Base-by-base conservation (phyloP, 768 basidiomycete species). In the Amyloporia xantha region DNA sequence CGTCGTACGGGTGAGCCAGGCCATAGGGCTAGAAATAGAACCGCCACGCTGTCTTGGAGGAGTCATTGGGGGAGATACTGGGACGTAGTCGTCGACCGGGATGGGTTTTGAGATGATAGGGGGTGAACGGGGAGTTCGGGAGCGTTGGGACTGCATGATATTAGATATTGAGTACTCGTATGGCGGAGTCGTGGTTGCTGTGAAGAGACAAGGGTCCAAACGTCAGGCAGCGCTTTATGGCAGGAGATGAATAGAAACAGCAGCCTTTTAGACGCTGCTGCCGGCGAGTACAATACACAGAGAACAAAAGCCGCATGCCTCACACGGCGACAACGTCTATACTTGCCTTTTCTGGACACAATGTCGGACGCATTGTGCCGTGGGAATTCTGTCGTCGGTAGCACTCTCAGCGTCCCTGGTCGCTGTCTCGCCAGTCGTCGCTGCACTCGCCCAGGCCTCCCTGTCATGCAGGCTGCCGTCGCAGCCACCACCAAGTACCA, bases 1-100 rank as follows among this genome's bases (percentile, higher is more conserved):
- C 17, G 69, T 62, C 26, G 61, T 65, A 49, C 72, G 69, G 36
- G 60, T 56, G 12, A 75, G 62, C 74, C 74, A 76, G 15, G 64
- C 59, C 68, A 72, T 71, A 2, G 71, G 62, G 25, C 68, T 71
- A 3, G 71, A 63, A 11, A 73, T 49, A 6, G 73, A 68, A 30
- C 66, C 70, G 19, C 66, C 67, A 5, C 69, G 64, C 33, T 54
- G 51, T 40, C 58, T 61, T 7, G 59, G 61, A 11, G 65, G 38
- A 17, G 62, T 64, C 42, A 44, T 57, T 6, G 63, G 63, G 3
- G 68, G 62, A 23, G 70, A 65, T 42, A 54, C 58, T 11, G 59
- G 52, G 38, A 50, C 40, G 35, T 38, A 50, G 4, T 51, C 43
- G 30, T 47, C 41, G 33, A 49, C 48, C 21, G 56, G 51, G 35